Evolutionary conservation across 2,329 filamentous ascomycete species (phyloP), one percentile per base, ranked within the genome.

Genomic region (Elsinoe australis): DNA sequence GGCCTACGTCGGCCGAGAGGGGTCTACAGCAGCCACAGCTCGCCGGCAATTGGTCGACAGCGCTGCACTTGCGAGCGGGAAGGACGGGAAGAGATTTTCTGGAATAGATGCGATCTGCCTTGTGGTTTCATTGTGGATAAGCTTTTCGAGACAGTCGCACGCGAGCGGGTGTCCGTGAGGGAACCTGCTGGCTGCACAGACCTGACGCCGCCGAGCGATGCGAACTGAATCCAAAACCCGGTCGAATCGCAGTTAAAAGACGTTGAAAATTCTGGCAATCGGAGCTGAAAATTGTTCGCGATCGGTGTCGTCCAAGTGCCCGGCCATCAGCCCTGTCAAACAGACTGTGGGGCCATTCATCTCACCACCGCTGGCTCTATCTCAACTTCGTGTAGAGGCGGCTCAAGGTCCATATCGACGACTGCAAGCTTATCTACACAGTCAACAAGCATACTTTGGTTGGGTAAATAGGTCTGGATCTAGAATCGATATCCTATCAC

Each of bases 61-160:
- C 5, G 26, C 26, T 18, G 39, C 26, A 29, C 24, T 44, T 17
- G 39, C 28, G 7, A 15, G 24, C 39, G 39, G 39, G 26, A 19
- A 44, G 39, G 26, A 24, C 39, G 39, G 36, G 39, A 44, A 15
- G 12, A 44, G 39, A 44, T 32, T 44, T 44, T 44, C 26, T 31
- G 9, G 12, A 15, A 32, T 17, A 31, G 39, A 44, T 44, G 24
- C 29, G 26, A 39, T 39, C 35, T 39, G 35, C 21, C 21, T 19
- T 26, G 14, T 26, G 21, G 39, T 44, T 29, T 44, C 24, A 44
- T 28, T 8, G 26, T 31, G 26, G 26, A 15, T 29, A 28, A 44
- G 28, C 21, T 24, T 44, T 44, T 32, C 5, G 26, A 14, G 28
- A 32, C 12, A 15, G 39, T 32, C 24, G 14, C 39, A 26, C 32